Conservation (phyloP, 345 rosid species). For the Arabis hirsuta region DNA sequence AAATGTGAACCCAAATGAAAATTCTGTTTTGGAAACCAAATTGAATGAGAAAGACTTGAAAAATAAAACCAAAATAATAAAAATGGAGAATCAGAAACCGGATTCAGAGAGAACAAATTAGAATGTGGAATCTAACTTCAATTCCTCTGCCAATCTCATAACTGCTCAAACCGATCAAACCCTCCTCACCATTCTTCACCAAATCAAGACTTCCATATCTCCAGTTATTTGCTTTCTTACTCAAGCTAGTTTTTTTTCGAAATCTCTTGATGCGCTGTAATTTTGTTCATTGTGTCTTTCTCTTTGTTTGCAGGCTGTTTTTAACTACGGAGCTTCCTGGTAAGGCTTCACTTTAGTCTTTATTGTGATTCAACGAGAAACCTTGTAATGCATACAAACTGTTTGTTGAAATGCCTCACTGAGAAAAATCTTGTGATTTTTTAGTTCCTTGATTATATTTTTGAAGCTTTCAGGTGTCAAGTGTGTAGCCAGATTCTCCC, state of each 20-base stretch:
- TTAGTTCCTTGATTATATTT: neutral
- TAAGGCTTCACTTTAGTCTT: neutral
- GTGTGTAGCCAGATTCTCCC: conserved; percentile 14
- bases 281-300: no score
- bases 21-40: no score
- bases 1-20: no score
- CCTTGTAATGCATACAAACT: neutral
- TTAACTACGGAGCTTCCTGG: no score
- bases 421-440: neutral
- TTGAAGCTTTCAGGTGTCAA: conserved; percentile 9
- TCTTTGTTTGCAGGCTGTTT: no score
- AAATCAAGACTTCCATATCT: neutral
- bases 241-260: no score
- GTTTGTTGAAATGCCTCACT: neutral
- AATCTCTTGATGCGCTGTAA: no score
- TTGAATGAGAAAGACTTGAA: neutral
- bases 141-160: neutral
- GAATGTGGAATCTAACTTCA: neutral
- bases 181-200: neutral
- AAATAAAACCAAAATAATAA: neutral
- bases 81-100: no score
- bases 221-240: neutral
- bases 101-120: neutral
- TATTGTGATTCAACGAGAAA: neutral
- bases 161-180: neutral